Base-by-base conservation (phyloP, 352 stramenopile genomes). In the Phytophthora tubulina region DNA sequence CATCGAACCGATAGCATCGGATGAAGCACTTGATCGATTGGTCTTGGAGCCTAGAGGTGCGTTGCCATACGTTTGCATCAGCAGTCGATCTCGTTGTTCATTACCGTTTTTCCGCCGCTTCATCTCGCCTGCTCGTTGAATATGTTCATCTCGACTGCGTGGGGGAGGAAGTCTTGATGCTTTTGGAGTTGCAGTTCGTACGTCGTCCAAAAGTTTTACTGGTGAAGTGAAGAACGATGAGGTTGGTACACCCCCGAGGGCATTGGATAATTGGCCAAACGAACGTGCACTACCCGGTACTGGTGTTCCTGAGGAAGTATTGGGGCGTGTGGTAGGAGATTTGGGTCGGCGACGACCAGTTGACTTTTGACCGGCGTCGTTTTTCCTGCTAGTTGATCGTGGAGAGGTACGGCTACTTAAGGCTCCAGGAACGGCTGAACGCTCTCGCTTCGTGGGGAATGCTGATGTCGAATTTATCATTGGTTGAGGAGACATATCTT, bases 1-100 rank as follows among this genome's bases (percentile, higher is more conserved):
- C 7, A 53, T n/a, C 1, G 67, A 39, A 10, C 31, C 65, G 33
- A 73, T 49, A 33, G 42, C 46, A 64, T 63, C 60, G 30, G 67
- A 67, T n/a, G 70, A 59, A 59, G 64, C 56, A 41, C 49, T 42
- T 32, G 60, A 42, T 68, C 71, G 48, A 15, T 81, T 41, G 15
- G 58, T 48, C 44, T 76, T 70, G 13, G 48, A 59, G 45, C 75
- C 21, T 52, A 61, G 33, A 65, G 65, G 70, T 44, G 59, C 17
- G 6, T 55, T 78, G 30, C 83, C 84, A 56, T 91, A 91, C 14
- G 81, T 91, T 67, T 83, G 80, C 44, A 84, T 44, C 11, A 91
- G 41, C 21, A 82, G 41, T 4, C 70, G 75, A 39, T 91, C 78
- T n/a, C 84, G 79, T 60, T 86, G 75, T 48, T 75, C 79, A 9